Evolutionary conservation across 176 grass and related monocot genomes (phyloP), one percentile per base, ranked within the genome.

Genomic region (Oryza glumipatula): DNA sequence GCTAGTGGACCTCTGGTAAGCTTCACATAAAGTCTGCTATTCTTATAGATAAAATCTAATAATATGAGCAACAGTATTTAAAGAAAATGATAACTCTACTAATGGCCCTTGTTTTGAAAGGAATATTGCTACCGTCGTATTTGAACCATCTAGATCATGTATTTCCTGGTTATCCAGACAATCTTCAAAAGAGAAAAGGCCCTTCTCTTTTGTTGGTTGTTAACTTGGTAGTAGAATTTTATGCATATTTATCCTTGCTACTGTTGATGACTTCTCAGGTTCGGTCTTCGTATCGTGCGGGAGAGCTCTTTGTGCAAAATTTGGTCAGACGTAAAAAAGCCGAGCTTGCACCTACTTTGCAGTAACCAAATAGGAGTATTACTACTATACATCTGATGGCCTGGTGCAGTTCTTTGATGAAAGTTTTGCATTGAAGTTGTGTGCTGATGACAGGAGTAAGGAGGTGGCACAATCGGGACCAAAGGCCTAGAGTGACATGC

Each of bases 1-100:
- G 92, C 95, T 47, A 98, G 95, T 71, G 92, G 95, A 73, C 92
- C 95, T 28, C 73, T 93, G 88, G 95, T 95, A 88, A 93, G 60
- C 30, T 44, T 44, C 48, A 32, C 36, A 83, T 60, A 35, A 7
- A 19, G 19, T 39, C 54, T 23, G 30, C 75, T 58, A 61, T 24
- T 67, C 2, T 80, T 83, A 61, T 64, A n/a, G 8, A 56, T 33
- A 19, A 73, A 66, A 19, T 66, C 24, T 26, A 30, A 33, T 10
- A 15, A 35, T 9, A 58, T 11, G 72, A 73, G 22, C 10, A 81
- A 23, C 9, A 0, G 11, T 73, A 19, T 0, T 3, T 15, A n/a
- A 49, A 70, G 12, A 60, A 5, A 60, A 6, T 15, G 67, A 4
- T 22, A 21, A 1, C 35, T 75, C 80, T 77, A 70, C 14, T 6